phyloP scores from a whole-genome alignment of 23 red algal species.

The Pyropia yezoensis region DNA sequence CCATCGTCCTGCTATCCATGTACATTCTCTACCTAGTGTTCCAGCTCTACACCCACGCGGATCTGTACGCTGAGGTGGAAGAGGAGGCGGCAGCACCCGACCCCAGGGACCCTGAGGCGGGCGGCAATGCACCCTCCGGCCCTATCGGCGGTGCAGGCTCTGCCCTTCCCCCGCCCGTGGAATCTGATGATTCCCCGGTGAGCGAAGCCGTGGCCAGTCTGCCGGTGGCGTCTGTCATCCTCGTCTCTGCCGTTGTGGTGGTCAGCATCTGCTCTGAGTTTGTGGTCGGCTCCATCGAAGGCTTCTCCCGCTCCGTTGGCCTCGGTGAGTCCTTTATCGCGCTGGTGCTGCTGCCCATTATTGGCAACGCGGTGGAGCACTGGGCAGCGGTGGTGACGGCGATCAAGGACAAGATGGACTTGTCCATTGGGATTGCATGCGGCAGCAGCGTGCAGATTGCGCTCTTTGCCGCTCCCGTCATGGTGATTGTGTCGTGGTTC shows the following conservation, averaged over 20 bases:
- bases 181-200: no score
- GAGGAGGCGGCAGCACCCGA: neutral
- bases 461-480: conserved; percentile 75
- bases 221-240: conserved; percentile 34
- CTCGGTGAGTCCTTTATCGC: conserved; percentile 74
- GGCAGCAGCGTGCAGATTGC: conserved; percentile 94
- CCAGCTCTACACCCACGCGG: conserved; percentile 80
- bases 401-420: conserved; percentile 84
- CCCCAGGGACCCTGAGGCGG: no score
- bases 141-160: no score
- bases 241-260: conserved; percentile 48
- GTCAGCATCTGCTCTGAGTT: conserved; percentile 64
- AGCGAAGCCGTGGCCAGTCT: conserved; percentile 24
- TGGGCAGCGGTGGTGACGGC: conserved; percentile 80
- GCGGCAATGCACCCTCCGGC: no score
- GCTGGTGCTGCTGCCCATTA: conserved; percentile 83
- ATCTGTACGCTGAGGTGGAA: conserved; percentile 29
- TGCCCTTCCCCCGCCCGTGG: no score
- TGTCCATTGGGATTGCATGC: conserved; percentile 81
- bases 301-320: conserved; percentile 43
- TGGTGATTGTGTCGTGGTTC: conserved; percentile 88
- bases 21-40: conserved; percentile 79
- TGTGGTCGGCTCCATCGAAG: conserved; percentile 64
- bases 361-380: conserved; percentile 96
- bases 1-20: conserved; percentile 54